Evolutionary conservation across 2,329 filamentous ascomycete species (phyloP).

Genomic region (Thielaviopsis euricoi): DNA sequence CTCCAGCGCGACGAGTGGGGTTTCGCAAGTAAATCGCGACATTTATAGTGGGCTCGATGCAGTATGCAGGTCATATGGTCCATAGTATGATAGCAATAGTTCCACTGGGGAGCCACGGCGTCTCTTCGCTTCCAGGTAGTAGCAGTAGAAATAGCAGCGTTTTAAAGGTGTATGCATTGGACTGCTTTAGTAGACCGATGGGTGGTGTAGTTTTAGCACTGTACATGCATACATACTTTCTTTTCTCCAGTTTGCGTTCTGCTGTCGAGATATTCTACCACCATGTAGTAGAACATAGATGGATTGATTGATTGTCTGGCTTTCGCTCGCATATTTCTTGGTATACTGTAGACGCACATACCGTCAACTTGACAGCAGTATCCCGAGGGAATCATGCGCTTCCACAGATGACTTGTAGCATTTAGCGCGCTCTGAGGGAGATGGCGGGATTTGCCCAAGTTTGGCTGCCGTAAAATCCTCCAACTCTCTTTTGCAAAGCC

Average conservation of each 20-base stretch:
- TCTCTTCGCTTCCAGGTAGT: neutral
- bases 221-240: too few relatives aligned
- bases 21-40: neutral
- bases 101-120: neutral
- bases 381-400: neutral
- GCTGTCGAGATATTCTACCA: too few relatives aligned
- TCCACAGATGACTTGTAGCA: neutral
- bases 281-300: too few relatives aligned
- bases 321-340: neutral
- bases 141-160: too few relatives aligned
- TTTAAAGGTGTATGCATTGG: neutral
- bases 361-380: neutral
- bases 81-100: neutral
- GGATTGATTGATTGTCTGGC: neutral
- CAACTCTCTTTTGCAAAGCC: neutral
- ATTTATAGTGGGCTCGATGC: neutral
- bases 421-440: neutral
- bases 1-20: neutral
- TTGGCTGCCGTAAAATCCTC: neutral
- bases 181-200: neutral
- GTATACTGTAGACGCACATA: neutral
- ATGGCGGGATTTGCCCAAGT: neutral
- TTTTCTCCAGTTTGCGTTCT: too few relatives aligned
- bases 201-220: too few relatives aligned
- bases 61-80: neutral